Base-by-base conservation (phyloP, 202 grass and related monocot species). In the Schoenoplectus triqueter region DNA sequence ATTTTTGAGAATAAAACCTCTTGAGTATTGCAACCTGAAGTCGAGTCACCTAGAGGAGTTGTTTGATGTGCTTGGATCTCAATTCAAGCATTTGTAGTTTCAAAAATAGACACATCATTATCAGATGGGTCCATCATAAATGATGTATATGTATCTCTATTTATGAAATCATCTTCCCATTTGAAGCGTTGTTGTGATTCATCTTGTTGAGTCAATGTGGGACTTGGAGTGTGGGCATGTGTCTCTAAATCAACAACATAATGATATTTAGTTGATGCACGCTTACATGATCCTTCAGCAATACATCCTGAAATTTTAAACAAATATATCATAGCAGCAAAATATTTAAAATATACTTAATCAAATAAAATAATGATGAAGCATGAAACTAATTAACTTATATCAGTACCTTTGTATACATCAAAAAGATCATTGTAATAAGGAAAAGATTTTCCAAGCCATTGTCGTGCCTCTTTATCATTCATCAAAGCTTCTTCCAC, bases 401-500 rank as follows among this genome's bases (percentile, higher is more conserved):
- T 31, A 31, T 31, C 31, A 78, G 55, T 81, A 81, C 78, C 78
- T 48, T 66, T 60, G 78, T 50, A 50, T 64, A 81, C 14, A 7
- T 47, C 15, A n/a, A 6, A 81, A 63, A 81, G 78, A 44, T 81
- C 78, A 45, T 81, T 46, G 48, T 66, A 81, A 11, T 81, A 81
- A 46, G 78, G 14, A 19, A 81, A 81, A 20, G 78, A 22, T 41
- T 64, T 81, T 21, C 62, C 18, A 11, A 66, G 78, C 60, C 60
- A 81, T 81, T 81, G 78, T 0, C 56, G 57, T 15, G 44, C 78
- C 39, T 81, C 60, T 11, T 81, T 81, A 13, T 81, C 19, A 66
- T 81, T 81, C 59, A 64, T 81, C 57, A 81, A 2, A 63, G 62
- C 45, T 64, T 48, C 42, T 64, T 63, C 78, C n/a, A 44, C 41